Evolutionary conservation across 208 protist species (phyloP).

Genomic region (Crithidia brevicula): DNA sequence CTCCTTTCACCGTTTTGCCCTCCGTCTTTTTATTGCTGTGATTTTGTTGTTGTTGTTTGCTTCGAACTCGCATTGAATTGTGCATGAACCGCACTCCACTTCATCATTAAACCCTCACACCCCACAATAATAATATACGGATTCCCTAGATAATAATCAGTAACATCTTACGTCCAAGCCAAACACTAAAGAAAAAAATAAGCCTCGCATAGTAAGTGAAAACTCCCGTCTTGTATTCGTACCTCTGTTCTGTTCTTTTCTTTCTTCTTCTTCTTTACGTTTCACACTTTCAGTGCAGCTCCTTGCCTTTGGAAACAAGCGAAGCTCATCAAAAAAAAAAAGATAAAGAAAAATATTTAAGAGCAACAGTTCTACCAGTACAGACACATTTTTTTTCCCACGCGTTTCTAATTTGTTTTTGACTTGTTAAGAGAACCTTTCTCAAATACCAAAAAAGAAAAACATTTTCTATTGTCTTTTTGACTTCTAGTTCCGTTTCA

Average conservation of each 20-base stretch:
- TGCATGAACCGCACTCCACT: too few species aligned
- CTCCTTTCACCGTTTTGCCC: too few species aligned
- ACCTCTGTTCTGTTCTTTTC: conserved; percentile 7
- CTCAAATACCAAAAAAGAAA: conserved; percentile 18
- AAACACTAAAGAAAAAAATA: too few species aligned
- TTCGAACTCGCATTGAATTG: too few species aligned
- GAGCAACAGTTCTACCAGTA: not conserved
- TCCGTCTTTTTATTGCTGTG: too few species aligned
- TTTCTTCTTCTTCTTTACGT: not conserved
- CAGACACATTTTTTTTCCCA: conserved; percentile 5
- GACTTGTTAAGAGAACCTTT: conserved; percentile 2
- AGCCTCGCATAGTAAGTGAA: not conserved
- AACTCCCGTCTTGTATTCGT: conserved; percentile 9
- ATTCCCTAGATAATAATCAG: too few species aligned
- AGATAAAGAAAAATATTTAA: not conserved
- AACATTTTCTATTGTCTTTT: not conserved
- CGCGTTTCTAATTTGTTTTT: conserved; percentile 8
- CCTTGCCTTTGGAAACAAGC: not conserved
- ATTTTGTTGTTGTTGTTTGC: too few species aligned
- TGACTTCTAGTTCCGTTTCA: not conserved
- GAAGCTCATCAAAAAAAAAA: conserved; percentile 24
- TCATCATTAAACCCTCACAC: too few species aligned
- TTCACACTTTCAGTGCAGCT: not conserved
- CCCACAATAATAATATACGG: too few species aligned
- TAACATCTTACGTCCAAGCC: too few species aligned